These are phyloP conservation scores for Botryotinia narcissicola DNA, from an alignment of 2,329 filamentous ascomycete species.

Conservation along the genomic window DNA sequence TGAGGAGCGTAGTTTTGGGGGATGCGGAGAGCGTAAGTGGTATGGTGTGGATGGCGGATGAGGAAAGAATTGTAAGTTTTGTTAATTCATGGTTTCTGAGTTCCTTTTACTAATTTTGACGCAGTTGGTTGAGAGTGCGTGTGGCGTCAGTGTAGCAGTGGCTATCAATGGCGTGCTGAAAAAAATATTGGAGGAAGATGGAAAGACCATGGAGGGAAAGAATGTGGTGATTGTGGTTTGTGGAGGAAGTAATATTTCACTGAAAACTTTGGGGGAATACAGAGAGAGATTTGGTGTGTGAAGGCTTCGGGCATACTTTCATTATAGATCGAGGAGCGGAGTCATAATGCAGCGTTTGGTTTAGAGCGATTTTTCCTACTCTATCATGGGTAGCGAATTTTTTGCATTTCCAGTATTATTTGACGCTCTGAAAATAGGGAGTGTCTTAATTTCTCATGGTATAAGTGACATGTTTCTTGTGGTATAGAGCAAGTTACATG, in stretches of 20 bases:
- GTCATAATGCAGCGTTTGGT: background rate
- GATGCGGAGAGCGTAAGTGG: constrained; percentile 80
- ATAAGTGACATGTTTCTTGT: background rate
- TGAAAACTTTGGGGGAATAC: constrained; percentile 55
- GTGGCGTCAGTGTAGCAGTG: constrained; percentile 74
- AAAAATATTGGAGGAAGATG: constrained; percentile 66
- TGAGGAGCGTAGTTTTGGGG: constrained; percentile 61
- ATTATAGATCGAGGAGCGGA: too few relatives aligned
- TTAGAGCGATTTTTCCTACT: background rate
- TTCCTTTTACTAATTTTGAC: background rate
- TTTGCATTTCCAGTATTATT: background rate
- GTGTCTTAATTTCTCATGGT: background rate
- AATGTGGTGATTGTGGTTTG: constrained; percentile 85
- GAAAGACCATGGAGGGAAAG: constrained; percentile 71
- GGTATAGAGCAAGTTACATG: background rate
- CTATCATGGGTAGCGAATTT: background rate
- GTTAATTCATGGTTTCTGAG: too few relatives aligned
- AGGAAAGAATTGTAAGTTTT: constrained; percentile 57
- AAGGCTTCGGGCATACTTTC: too few relatives aligned
- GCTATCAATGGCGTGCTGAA: constrained; percentile 61
- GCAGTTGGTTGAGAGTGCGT: constrained; percentile 73
- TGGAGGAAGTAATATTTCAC: constrained; percentile 67
- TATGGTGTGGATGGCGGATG: constrained; percentile 74
- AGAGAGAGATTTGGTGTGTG: constrained; percentile 16
- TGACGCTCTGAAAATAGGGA: background rate